Base-by-base conservation (phyloP, 441 rosid genomes). In the Gossypium trilobum region DNA sequence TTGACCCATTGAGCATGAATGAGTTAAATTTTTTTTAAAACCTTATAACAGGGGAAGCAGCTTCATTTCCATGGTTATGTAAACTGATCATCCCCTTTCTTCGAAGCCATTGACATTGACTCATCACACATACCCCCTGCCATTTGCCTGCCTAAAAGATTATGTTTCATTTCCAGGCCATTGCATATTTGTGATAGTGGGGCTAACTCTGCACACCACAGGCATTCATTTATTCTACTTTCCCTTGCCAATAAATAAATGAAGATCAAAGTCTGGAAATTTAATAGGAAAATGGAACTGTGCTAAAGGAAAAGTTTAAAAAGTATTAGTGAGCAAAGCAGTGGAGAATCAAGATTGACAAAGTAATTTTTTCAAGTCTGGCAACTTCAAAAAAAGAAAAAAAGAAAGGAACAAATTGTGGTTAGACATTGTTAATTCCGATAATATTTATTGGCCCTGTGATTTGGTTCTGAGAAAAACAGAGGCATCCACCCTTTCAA, bases 351-450 rank as follows among this genome's bases (percentile, higher is more conserved):
- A 29, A 59, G 4, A 59, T 59, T 59, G 64, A 27, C 42, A 59
- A 59, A 27, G 42, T 27, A 27, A 27, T 27, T 27, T 4, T 55
- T 55, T 20, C 13, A 55, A 55, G n/a, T 23, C 57, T 52, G 57
- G 16, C 27, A 57, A 22, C 14, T 25, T 8, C 11, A 10, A 42
- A 56, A 9, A 20, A 14, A 20, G 19, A 3, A 19, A 56, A 56
- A 17, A 39, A 68, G 55, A 56, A 65, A 11, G 23, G 74, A 50
- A 10, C 14, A 63, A 10, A n/a, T 59, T 59, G 64, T 60, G 31
- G 29, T 19, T 36, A 31, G 52, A 2, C 31, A 42, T 63, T 4
- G 69, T 20, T 42, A 20, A 64, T 50, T 44, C 44, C 20, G 29
- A 13, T 22, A 44, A n/a, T 22, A 46, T 44, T 22, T 20, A 22